These are phyloP conservation scores for Coemansia sp. DNA, from an alignment of 192 early-diverging fungal genomes.

Conservation along the genomic window DNA sequence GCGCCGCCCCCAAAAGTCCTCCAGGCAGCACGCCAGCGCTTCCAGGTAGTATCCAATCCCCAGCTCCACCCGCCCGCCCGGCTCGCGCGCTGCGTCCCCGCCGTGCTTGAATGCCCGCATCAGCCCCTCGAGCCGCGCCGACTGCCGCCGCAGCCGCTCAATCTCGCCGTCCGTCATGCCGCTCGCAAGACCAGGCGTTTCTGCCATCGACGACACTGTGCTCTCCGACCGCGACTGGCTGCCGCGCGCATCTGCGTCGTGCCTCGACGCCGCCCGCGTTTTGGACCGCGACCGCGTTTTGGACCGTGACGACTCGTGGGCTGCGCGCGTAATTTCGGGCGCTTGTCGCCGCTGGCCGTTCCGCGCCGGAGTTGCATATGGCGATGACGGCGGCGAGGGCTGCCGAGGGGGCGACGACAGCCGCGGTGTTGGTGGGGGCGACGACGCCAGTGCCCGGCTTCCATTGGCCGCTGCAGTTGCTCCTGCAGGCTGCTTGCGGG, in stretches of 20 bases:
- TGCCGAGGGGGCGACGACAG: not conserved
- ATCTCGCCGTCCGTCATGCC: conserved; percentile 16
- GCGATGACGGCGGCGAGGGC: not conserved
- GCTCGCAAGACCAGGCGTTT: not conserved
- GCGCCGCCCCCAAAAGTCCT: conserved; percentile 44
- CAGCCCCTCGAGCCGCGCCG: conserved; percentile 16
- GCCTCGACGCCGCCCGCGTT: not conserved
- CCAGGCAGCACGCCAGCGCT: conserved; percentile 45
- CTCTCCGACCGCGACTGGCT: not conserved
- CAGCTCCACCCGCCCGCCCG: conserved; percentile 26
- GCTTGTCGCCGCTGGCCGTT: not conserved
- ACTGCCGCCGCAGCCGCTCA: conserved; percentile 27
- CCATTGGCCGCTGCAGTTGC: not conserved
- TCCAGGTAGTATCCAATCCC: conserved; percentile 44
- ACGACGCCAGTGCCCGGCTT: not conserved
- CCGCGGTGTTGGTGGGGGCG: not conserved
- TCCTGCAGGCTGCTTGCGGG: conserved; percentile 13
- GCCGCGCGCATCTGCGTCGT: not conserved
- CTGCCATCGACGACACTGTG: not conserved
- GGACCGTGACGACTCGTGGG: not conserved
- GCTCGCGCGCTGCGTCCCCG: conserved; percentile 36
- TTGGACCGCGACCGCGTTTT: conserved; percentile 4
- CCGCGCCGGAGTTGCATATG: too few relatives aligned
- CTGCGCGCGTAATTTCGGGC: not conserved
- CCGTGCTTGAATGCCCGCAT: conserved; percentile 45